Evolutionary conservation across 2,329 filamentous ascomycete genomes (phyloP).

Genomic region (Cladorrhinum sp.): DNA sequence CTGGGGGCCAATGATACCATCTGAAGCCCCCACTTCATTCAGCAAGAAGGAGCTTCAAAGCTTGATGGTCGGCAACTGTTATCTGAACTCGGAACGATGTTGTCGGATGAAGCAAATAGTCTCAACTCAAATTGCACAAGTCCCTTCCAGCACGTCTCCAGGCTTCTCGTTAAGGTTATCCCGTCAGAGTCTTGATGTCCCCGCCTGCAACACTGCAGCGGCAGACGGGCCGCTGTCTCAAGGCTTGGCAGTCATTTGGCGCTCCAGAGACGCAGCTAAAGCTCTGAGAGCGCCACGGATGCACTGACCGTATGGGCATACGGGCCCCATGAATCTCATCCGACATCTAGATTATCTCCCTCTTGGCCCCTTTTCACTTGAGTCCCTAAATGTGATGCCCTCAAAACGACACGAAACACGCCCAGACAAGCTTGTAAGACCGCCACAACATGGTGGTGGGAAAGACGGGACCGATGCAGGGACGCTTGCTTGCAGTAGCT

Average conservation of each 20-base stretch:
- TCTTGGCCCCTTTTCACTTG: not conserved
- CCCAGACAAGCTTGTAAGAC: not conserved
- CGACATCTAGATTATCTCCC: not conserved
- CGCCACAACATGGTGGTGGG: not conserved
- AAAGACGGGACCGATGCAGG: not conserved
- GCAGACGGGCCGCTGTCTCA: conserved; percentile 4
- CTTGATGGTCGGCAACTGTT: not conserved
- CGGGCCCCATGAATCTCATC: not conserved
- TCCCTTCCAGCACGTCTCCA: not conserved
- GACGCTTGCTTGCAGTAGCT: not conserved
- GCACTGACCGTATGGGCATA: conserved; percentile 1
- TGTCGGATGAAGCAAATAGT: not conserved
- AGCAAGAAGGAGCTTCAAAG: not conserved
- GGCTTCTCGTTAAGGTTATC: conserved; percentile 2
- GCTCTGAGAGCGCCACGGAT: not conserved
- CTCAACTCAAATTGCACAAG: not conserved
- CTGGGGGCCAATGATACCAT: not conserved
- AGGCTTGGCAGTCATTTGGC: not conserved
- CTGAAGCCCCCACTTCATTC: not conserved
- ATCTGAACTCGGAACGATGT: not conserved
- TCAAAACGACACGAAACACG: not conserved
- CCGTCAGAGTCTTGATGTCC: conserved; percentile 3
- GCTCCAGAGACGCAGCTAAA: not conserved
- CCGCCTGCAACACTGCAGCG: not conserved
- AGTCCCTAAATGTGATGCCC: too few relatives aligned